Evolutionary conservation across 148 eudicot species (phyloP).

Genomic region (Spergularia marina): DNA sequence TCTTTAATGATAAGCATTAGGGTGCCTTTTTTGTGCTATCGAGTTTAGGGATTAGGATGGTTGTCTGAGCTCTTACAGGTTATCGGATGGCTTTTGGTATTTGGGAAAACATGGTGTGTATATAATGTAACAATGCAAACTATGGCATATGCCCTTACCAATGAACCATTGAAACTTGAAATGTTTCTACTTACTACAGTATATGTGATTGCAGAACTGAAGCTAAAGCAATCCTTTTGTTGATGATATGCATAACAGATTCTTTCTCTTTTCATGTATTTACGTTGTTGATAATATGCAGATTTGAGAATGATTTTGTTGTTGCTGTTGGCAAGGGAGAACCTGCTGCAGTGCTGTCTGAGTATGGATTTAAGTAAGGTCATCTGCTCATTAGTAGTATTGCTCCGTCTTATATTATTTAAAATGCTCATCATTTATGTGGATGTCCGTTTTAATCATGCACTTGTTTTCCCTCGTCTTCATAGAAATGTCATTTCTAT

Average conservation of each 20-base stretch:
- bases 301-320: slow-evolving; percentile 63
- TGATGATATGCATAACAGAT: slow-evolving; percentile 10
- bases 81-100: no score
- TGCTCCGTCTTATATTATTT: neutral
- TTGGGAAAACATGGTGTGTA: no score
- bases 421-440: neutral
- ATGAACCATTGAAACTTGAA: no score
- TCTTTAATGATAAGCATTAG: no score
- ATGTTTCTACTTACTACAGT: neutral
- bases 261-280: neutral
- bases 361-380: slow-evolving; percentile 80
- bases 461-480: neutral
- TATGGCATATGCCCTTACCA: no score
- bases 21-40: neutral
- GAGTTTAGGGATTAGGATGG: neutral
- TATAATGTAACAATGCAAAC: no score
- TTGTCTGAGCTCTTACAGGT: no score
- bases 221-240: neutral
- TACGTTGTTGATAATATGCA: slow-evolving; percentile 20
- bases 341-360: slow-evolving; percentile 82
- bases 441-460: neutral
- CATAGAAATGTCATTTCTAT: slow-evolving; percentile 75
- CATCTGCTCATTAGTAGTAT: neutral
- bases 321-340: slow-evolving; percentile 95
- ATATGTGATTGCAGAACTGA: no score